Conservation (phyloP, 371 early-diverging fungal species). For the Mucor racemosus region DNA sequence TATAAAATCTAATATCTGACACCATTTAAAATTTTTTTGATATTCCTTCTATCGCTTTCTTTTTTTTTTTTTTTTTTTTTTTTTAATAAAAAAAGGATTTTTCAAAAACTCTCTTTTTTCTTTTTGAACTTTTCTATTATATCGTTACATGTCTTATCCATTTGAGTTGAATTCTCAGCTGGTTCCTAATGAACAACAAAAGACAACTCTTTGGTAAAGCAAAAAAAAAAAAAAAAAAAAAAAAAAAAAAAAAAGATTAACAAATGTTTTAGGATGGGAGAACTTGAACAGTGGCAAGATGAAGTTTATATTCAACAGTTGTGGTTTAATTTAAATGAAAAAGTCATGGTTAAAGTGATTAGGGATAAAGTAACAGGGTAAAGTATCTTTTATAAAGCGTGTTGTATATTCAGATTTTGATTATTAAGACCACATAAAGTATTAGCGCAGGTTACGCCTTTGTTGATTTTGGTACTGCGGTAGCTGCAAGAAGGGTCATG, state of each 20-base stretch:
- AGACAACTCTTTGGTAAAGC: conserved; percentile 32
- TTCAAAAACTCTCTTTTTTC: not conserved
- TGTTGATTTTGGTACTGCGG: conserved; percentile 64
- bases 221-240: no score
- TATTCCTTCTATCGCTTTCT: conserved; percentile 6
- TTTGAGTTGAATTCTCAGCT: conserved; percentile 19
- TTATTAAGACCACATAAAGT: conserved; percentile 7
- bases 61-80: not conserved
- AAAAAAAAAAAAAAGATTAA: no score
- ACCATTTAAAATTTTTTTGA: conserved; percentile 7
- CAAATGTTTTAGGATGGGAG: conserved; percentile 65
- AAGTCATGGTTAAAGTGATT: conserved; percentile 83
- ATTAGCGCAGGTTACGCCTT: conserved; percentile 73
- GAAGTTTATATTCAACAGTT: conserved; percentile 69
- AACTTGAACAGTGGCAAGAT: conserved; percentile 83
- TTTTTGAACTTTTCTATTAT: not conserved
- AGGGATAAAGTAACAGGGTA: conserved; percentile 79
- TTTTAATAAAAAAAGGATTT: conserved; percentile 8
- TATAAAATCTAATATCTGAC: not conserved
- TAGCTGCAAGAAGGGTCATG: conserved; percentile 67
- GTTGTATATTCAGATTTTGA: not conserved
- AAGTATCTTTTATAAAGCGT: not conserved
- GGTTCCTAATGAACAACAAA: conserved; percentile 20
- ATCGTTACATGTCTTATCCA: conserved; percentile 18
- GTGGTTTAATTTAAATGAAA: conserved; percentile 69